Evolutionary conservation across 805 yeast genomes (phyloP).

Genomic region (Ogataea paradorogensis): DNA sequence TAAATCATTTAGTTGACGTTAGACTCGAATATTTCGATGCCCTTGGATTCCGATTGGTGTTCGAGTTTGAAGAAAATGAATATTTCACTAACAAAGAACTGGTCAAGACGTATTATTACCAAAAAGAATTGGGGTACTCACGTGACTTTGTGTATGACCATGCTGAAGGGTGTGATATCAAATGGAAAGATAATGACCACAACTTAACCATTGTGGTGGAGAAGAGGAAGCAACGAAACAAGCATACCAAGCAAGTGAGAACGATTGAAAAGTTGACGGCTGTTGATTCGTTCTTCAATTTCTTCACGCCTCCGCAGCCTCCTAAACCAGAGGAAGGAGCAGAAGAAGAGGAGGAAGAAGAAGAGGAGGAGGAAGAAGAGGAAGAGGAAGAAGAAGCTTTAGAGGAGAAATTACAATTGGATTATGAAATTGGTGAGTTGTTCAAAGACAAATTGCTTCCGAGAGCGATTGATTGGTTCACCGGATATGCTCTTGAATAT

Average conservation of each 20-base stretch:
- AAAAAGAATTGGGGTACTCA: slow-evolving; percentile 87
- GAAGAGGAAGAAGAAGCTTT: slow-evolving; percentile 70
- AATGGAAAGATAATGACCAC: slow-evolving; percentile 76
- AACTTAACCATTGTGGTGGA: slow-evolving; percentile 86
- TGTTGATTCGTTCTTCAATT: slow-evolving; percentile 92
- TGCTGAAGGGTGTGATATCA: slow-evolving; percentile 85
- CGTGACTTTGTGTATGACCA: slow-evolving; percentile 97
- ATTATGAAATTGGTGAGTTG: slow-evolving; percentile 94
- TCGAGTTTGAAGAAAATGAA: slow-evolving; percentile 74
- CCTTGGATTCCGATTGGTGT: slow-evolving; percentile 87
- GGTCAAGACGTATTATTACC: slow-evolving; percentile 88
- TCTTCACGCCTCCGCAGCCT: slow-evolving; percentile 89
- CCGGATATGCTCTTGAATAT: slow-evolving; percentile 91
- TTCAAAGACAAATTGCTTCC: slow-evolving; percentile 94
- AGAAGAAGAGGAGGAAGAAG: slow-evolving; percentile 52
- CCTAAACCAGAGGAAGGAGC: slow-evolving; percentile 42
- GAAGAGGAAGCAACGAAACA: slow-evolving; percentile 96
- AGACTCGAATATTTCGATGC: slow-evolving; percentile 73
- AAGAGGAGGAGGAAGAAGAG: slow-evolving; percentile 39
- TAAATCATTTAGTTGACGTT: slow-evolving; percentile 64
- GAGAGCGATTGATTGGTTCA: slow-evolving; percentile 97
- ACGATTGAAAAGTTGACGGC: slow-evolving; percentile 93
- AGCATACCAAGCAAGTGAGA: slow-evolving; percentile 93
- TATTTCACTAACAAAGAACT: slow-evolving; percentile 71
- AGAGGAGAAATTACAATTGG: slow-evolving; percentile 83